Evolutionary conservation across 257 asterid species (phyloP).

Genomic region (Fraxinus pennsylvanica): DNA sequence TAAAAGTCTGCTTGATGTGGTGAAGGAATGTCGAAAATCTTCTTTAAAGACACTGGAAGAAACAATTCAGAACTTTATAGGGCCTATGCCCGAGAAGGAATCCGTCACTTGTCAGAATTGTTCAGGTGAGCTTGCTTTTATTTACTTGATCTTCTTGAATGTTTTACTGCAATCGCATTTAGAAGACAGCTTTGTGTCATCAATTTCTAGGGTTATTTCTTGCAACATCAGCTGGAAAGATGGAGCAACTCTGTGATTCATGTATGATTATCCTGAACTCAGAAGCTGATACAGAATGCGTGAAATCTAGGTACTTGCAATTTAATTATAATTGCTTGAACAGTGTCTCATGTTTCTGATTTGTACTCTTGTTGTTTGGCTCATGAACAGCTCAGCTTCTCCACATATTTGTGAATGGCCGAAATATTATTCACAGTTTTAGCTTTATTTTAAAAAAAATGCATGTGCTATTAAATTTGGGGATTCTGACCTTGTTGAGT

Average conservation of each 20-base stretch:
- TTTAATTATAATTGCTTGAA: neutral
- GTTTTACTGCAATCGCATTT: slow-evolving; percentile 24
- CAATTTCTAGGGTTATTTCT: slow-evolving; percentile 66
- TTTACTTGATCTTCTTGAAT: slow-evolving; percentile 17
- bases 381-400: slow-evolving; percentile 13
- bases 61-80: slow-evolving; percentile 70
- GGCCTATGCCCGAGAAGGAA: slow-evolving; percentile 82
- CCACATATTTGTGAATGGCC: slow-evolving; percentile 5
- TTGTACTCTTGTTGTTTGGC: slow-evolving; percentile 20
- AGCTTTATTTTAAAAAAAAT: slow-evolving; percentile 10
- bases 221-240: slow-evolving; percentile 72
- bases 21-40: slow-evolving; percentile 84
- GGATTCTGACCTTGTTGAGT: neutral
- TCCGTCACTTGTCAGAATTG: slow-evolving; percentile 71
- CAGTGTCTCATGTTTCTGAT: neutral
- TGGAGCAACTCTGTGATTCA: slow-evolving; percentile 82
- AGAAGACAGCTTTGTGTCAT: slow-evolving; percentile 17
- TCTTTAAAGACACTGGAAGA: slow-evolving; percentile 75
- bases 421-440: neutral
- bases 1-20: slow-evolving; percentile 89
- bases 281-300: slow-evolving; percentile 54
- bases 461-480: slow-evolving; percentile 13
- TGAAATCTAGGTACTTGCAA: slow-evolving; percentile 47
- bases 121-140: slow-evolving; percentile 50
- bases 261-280: slow-evolving; percentile 65